Evolutionary conservation across 768 basidiomycete species (phyloP), one percentile per base, ranked within the genome.

Genomic region (Xanthoconium stramineum): DNA sequence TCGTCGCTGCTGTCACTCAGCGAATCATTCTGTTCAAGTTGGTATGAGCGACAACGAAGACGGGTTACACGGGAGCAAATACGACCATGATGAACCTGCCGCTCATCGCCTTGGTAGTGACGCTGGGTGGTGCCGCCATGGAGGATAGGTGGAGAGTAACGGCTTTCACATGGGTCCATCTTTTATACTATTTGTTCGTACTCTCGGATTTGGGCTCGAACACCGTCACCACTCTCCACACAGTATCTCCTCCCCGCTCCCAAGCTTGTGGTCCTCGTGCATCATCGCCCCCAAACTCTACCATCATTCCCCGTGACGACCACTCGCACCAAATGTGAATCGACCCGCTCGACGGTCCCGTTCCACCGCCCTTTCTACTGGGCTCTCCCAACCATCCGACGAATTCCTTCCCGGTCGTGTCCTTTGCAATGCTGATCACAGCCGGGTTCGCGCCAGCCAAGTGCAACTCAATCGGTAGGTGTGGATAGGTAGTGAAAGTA

Each of bases 261-360:
- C 92, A 94, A 60, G 90, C 91, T 59, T 89, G 85, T 7, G 89
- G 86, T 2, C 91, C 91, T 55, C 80, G 81, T 13, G 88, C 84
- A 57, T 89, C 83, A 47, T 82, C 81, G 2, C 89, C 91, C 0
- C 88, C 90, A 67, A 91, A 91, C 64, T 94, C 91, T 13, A 91
- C 80, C 89, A 94, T 91, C 36, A 94, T 67, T 3, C 91, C 91
- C 57, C 86, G 81, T 62, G 75, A 80, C 29, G 83, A 78, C 94
- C 94, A 97, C 71, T 97, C 93, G 61, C 93, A 89, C 91, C 93
- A 97, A 61, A 96, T 92, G 30, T 86, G 87, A 61, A 96, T 89
- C 33, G 88, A 91, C 38, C 90, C 89, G 3, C 84, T 83, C 20
- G 86, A 88, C 13, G 91, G 91, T 1, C 91, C 91, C 10, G 84